phyloP scores from a whole-genome alignment of 1,284 basidiomycete genomes.

The Puccinia coronata region DNA sequence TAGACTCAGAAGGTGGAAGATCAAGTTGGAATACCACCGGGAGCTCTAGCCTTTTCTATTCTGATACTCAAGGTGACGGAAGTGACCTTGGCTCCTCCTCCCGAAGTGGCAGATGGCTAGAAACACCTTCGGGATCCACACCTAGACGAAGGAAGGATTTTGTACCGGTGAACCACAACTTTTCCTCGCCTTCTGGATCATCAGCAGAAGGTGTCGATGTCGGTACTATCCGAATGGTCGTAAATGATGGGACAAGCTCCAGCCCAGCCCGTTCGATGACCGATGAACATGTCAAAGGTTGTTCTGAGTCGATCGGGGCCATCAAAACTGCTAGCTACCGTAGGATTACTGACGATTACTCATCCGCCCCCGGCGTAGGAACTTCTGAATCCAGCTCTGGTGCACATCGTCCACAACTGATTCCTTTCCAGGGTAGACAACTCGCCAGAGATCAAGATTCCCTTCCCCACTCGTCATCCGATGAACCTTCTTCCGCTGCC shows the following conservation, averaged over 20 bases:
- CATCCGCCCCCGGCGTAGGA: constrained; percentile 7
- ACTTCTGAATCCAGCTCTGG: constrained; percentile 24
- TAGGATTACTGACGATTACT: constrained; percentile 31
- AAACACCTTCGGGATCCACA: constrained; percentile 32
- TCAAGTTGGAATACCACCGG: constrained; percentile 48
- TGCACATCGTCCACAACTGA: constrained; percentile 33
- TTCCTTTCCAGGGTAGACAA: constrained; percentile 35
- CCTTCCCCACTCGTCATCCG: constrained; percentile 4
- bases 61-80: constrained; percentile 44
- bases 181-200: constrained; percentile 9
- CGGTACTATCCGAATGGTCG: constrained; percentile 44
- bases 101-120: constrained; percentile 32
- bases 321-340: constrained; percentile 43
- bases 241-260: constrained; percentile 16
- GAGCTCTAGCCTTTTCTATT: constrained; percentile 46
- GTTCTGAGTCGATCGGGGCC: constrained; percentile 43
- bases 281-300: constrained; percentile 35
- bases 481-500: not conserved
- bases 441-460: not conserved
- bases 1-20: constrained; percentile 26
- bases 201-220: constrained; percentile 32
- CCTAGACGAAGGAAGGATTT: constrained; percentile 39
- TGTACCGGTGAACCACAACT: not conserved
- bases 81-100: constrained; percentile 36
- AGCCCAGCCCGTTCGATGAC: constrained; percentile 15